These are phyloP conservation scores for Agaricales sp. DNA, from an alignment of 1,284 basidiomycete species.

Conservation along the genomic window DNA sequence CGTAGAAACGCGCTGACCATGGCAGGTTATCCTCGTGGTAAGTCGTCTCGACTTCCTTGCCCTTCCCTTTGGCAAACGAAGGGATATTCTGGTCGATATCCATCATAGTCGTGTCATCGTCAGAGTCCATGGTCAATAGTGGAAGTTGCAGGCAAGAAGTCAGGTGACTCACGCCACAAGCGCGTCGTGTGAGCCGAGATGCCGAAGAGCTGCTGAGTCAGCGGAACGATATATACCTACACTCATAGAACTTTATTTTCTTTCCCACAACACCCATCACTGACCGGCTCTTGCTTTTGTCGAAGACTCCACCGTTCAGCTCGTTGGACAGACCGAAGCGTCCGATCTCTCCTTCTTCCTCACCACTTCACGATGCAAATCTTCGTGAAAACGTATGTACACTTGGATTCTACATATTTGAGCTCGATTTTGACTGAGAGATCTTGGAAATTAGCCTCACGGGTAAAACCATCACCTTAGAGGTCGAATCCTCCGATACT, in stretches of 20 bases:
- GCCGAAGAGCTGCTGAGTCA: neutral
- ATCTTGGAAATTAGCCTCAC: constrained; percentile 59
- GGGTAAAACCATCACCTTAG: constrained; percentile 97
- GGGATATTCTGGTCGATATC: constrained; percentile 27
- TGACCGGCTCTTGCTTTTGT: constrained; percentile 50
- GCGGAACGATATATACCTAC: neutral
- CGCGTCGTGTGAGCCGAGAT: neutral
- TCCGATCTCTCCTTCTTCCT: constrained; percentile 21
- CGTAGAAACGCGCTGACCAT: constrained; percentile 38
- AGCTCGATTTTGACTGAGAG: constrained; percentile 9
- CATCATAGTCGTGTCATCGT: constrained; percentile 40
- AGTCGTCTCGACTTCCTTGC: constrained; percentile 39
- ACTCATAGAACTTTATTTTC: neutral
- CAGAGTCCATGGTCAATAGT: constrained; percentile 13
- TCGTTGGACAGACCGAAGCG: constrained; percentile 80
- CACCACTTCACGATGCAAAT: constrained; percentile 69
- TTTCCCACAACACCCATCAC: constrained; percentile 1
- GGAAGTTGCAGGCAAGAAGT: neutral
- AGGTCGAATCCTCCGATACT: constrained; percentile 94
- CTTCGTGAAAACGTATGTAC: constrained; percentile 84
- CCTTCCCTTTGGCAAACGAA: constrained; percentile 52
- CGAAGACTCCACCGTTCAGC: constrained; percentile 78
- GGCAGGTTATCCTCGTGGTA: constrained; percentile 57
- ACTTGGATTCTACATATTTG: neutral
- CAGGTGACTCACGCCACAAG: neutral